A percentile compares a stretch with the other conserved stretches of the same genome.
Evolutionary conservation across 129 eudicot species (phyloP).

Genomic region (Pittosporum tobira): DNA sequence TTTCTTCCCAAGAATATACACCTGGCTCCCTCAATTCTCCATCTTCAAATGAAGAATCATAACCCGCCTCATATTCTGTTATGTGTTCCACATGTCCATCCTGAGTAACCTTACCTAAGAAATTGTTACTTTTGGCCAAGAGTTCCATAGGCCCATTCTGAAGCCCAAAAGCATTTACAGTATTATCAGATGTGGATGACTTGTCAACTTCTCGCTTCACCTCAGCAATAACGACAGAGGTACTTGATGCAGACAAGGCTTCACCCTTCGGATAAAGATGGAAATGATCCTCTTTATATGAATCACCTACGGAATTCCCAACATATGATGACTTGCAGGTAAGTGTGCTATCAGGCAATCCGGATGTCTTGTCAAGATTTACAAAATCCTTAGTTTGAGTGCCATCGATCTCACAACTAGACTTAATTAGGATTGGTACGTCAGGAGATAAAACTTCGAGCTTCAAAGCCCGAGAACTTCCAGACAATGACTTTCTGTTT

Average conservation of each 20-base stretch:
- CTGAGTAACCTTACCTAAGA: constrained; percentile 19
- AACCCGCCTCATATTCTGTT: constrained; percentile 35
- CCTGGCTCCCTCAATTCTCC: constrained; percentile 70
- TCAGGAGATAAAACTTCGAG: neutral
- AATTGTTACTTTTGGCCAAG: neutral
- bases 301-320: constrained; percentile 28
- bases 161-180: neutral
- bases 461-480: constrained; percentile 4
- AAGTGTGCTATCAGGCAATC: constrained; percentile 14
- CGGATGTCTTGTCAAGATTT: constrained; percentile 4
- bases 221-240: constrained; percentile 23
- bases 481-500: neutral
- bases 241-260: constrained; percentile 31
- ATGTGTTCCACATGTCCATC: constrained; percentile 27
- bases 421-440: neutral
- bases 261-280: constrained; percentile 23
- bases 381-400: constrained; percentile 10
- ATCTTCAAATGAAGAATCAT: constrained; percentile 82
- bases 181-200: constrained; percentile 2
- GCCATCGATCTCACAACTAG: neutral
- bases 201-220: constrained; percentile 12
- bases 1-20: constrained; percentile 41
- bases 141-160: neutral
- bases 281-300: constrained; percentile 17
- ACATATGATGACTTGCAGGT: constrained; percentile 25